Conservation (phyloP, 805 yeast species). For the Saturnispora kantuleensis region DNA sequence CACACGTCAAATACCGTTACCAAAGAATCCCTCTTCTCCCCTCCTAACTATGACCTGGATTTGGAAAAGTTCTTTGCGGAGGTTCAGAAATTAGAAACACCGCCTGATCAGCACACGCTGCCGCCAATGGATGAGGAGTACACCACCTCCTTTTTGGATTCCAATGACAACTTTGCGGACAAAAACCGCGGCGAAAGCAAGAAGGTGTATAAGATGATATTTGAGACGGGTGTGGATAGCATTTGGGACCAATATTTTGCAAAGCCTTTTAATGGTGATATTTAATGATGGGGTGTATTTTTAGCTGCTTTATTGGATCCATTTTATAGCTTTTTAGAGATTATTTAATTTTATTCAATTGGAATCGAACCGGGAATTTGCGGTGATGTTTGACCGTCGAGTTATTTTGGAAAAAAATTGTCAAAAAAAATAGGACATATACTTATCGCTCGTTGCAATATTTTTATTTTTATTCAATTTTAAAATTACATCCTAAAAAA, state of each 20-base stretch:
- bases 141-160: too few relatives aligned
- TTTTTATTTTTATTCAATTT: too few relatives aligned
- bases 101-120: constrained; percentile 5
- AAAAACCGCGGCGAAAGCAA: constrained; percentile 35
- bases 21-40: constrained; percentile 9
- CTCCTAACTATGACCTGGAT: constrained; percentile 29
- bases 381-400: not conserved
- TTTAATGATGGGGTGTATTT: not conserved
- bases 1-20: not conserved
- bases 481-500: too few relatives aligned
- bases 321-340: too few relatives aligned
- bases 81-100: constrained; percentile 28
- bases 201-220: constrained; percentile 48
- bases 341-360: too few relatives aligned
- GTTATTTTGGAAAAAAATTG: not conserved
- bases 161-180: not conserved
- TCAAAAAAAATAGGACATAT: too few relatives aligned
- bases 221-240: constrained; percentile 52
- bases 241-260: constrained; percentile 61
- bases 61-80: constrained; percentile 41
- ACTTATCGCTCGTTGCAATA: too few relatives aligned
- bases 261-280: constrained; percentile 16
- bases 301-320: not conserved
- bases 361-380: not conserved
- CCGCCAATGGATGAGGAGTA: too few relatives aligned